These are phyloP conservation scores for Pseudogymnoascus sp. DNA, from an alignment of 2,329 filamentous ascomycete genomes.

Conservation along the genomic window DNA sequence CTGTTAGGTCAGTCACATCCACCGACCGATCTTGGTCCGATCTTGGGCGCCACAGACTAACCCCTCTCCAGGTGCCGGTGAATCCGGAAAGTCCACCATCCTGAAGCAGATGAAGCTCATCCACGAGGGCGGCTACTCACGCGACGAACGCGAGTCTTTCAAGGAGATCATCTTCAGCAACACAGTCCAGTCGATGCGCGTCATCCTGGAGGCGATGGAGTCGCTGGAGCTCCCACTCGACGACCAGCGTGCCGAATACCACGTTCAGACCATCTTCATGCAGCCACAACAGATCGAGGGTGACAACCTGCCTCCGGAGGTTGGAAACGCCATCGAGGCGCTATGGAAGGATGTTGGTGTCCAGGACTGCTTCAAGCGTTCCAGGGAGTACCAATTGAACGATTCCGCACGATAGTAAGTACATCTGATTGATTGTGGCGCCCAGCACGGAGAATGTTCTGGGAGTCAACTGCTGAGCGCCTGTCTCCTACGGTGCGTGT, in stretches of 20 bases:
- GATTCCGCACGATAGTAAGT: constrained; percentile 91
- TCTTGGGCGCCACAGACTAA: constrained; percentile 11
- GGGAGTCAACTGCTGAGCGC: no score
- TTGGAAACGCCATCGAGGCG: constrained; percentile 70
- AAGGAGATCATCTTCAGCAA: constrained; percentile 96
- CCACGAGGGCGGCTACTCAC: constrained; percentile 96
- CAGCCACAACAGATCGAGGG: constrained; percentile 59
- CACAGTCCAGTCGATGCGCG: constrained; percentile 84
- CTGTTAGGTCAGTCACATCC: constrained; percentile 68
- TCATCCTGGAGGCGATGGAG: constrained; percentile 85
- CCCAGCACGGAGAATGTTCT: no score
- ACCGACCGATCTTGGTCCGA: not conserved
- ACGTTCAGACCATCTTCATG: constrained; percentile 34
- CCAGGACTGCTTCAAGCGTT: constrained; percentile 81
- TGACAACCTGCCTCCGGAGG: constrained; percentile 72
- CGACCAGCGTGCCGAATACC: constrained; percentile 39
- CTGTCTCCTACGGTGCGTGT: no score
- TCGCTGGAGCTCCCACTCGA: constrained; percentile 76
- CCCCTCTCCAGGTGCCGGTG: constrained; percentile 57
- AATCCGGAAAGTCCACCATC: constrained; percentile 92
- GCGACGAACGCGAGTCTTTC: constrained; percentile 90
- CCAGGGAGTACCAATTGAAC: constrained; percentile 79
- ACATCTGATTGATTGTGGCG: no score
- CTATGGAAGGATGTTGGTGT: constrained; percentile 83
- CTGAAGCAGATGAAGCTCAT: constrained; percentile 99